Evolutionary conservation across 768 basidiomycete genomes (phyloP), one percentile per base, ranked within the genome.

Genomic region (Leccinellum luteum): DNA sequence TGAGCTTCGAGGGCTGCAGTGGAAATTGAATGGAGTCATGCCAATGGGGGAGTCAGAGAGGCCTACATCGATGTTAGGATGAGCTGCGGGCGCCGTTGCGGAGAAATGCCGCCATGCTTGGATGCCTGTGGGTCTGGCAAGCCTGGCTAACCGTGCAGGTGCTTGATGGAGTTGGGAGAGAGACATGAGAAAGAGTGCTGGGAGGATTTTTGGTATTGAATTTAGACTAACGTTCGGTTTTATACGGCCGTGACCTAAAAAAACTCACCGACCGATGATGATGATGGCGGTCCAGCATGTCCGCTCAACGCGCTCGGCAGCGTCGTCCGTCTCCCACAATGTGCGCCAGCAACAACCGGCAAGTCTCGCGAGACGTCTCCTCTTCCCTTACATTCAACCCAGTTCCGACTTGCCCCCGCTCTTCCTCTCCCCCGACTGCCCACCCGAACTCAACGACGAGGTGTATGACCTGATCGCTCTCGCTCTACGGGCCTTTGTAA

Each of bases 381-480:
- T 90, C 50, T 89, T 90, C 66, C 87, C 85, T 7, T 61, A 79
- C 13, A 72, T 79, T 27, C 68, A 70, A 5, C 71, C 76, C 27
- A 71, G 78, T 25, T 60, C 76, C 10, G 76, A 78, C 51, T 71
- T 82, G 17, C 86, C 87, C 3, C 76, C 82, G 10, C 72, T 89
- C 23, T 79, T 89, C 56, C 69, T 74, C 27, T 73, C 80, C 0
- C 73, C 76, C 0, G 55, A 66, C 13, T 75, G 76, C 9, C 72
- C 79, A 0, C 76, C 78, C 23, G 85, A 89, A 49, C 81, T 94
- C 57, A 79, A 81, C 55, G 76, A 79, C 6, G 71, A 72, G 57
- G 67, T 49, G 7, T 92, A 93, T 66, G 88, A 93, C 72, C 78
- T 92, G 57, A 77, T 92, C 31, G 91, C 92, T 0, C 85, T 93